A percentile compares a stretch with the other conserved stretches of the same genome.
These are phyloP conservation scores for Periglandula ipomoeae DNA, from an alignment of 2,329 filamentous ascomycete species.

Conservation along the genomic window DNA sequence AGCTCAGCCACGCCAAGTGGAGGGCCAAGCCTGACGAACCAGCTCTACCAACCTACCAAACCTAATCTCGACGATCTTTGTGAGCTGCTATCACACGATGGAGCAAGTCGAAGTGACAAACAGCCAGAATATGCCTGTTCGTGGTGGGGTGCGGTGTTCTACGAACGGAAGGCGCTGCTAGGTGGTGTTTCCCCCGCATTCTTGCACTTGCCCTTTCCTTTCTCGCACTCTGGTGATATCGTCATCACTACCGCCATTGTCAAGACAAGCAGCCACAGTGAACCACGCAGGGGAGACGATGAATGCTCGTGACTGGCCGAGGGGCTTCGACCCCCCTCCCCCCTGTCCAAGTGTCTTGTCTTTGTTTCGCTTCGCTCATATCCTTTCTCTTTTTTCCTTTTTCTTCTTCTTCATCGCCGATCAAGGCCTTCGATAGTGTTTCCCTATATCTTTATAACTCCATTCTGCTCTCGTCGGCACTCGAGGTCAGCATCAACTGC, in stretches of 20 bases:
- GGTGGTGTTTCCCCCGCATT: neutral
- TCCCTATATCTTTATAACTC: neutral
- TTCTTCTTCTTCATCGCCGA: slow-evolving; percentile 3
- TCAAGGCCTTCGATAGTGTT: neutral
- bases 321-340: neutral
- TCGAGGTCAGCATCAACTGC: neutral
- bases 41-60: slow-evolving; percentile 11
- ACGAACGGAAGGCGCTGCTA: slow-evolving; percentile 5
- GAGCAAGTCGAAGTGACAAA: neutral
- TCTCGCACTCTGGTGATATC: neutral
- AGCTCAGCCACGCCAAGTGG: neutral
- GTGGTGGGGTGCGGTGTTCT: neutral
- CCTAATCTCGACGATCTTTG: slow-evolving; percentile 20
- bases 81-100: neutral
- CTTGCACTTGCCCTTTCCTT: neutral
- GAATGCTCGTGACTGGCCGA: slow-evolving; percentile 2
- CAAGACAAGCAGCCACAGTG: neutral
- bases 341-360: slow-evolving; percentile 1
- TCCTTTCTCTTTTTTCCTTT: slow-evolving; percentile 1
- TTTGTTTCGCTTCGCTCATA: neutral
- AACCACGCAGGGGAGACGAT: neutral
- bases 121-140: neutral
- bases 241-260: neutral
- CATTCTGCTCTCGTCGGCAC: neutral
- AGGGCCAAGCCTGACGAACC: neutral